These are phyloP conservation scores for Besnoitia besnoiti DNA, from an alignment of 169 alveolate species.

Conservation along the genomic window DNA sequence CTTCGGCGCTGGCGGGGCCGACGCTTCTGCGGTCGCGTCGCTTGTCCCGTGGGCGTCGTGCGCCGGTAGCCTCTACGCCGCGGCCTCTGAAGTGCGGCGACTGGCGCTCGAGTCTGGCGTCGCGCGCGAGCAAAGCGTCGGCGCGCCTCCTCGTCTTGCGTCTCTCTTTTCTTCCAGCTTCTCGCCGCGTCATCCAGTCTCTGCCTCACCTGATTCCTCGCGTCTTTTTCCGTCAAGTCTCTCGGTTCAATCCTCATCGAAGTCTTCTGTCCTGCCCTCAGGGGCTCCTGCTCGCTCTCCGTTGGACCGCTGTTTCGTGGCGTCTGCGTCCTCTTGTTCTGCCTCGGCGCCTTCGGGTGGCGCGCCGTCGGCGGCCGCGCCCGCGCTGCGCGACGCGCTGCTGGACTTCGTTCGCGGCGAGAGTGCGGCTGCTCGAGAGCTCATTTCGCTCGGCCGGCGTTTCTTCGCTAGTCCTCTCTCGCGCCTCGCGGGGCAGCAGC, in stretches of 20 bases:
- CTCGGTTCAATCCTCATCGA: too few species aligned
- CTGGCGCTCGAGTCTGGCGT: neutral
- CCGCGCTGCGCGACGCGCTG: neutral
- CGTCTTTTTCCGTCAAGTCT: too few species aligned
- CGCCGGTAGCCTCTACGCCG: neutral
- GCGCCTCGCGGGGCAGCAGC: neutral
- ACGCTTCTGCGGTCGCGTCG: neutral
- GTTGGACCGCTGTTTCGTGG: neutral
- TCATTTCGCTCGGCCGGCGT: neutral
- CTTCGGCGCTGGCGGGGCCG: neutral
- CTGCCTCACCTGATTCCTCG: too few species aligned
- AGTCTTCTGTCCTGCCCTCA: too few species aligned
- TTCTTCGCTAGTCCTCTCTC: constrained; percentile 11
- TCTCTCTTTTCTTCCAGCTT: neutral
- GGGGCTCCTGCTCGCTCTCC: neutral
- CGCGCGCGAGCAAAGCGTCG: neutral
- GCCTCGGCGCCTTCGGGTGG: neutral
- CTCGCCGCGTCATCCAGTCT: too few species aligned
- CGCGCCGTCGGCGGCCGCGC: neutral
- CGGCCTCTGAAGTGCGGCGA: neutral
- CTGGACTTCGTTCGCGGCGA: neutral
- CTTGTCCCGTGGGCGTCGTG: neutral
- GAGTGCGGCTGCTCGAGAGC: neutral
- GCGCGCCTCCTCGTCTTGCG: neutral
- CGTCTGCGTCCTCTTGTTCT: neutral